Percentiles rank a stretch among this genome's conserved stretches.
Conservation (phyloP, 495 filamentous ascomycete species). For the Tuber magnatum region DNA sequence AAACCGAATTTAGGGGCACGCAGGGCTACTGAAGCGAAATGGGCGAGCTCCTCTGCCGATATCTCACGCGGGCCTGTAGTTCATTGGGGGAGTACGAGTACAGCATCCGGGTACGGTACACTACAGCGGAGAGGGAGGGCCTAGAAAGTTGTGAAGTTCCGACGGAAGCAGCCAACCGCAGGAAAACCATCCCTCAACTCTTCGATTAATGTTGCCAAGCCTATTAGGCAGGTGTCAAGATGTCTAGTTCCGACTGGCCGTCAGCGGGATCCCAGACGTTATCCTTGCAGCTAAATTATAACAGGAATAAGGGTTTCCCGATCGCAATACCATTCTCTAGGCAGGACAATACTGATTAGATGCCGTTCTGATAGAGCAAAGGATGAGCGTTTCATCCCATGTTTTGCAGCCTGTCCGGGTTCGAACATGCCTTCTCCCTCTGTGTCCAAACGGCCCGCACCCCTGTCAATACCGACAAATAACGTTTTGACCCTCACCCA, state of each 20-base stretch:
- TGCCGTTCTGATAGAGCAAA: slow-evolving; percentile 3
- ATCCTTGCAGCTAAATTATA: slow-evolving; percentile 9
- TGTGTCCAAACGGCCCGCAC: slow-evolving; percentile 22
- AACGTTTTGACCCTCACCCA: slow-evolving; percentile 24
- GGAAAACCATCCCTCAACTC: neutral
- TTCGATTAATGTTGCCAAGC: slow-evolving; percentile 6
- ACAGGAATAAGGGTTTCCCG: slow-evolving; percentile 16
- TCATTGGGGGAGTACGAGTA: neutral
- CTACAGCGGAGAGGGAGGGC: neutral
- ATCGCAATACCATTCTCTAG: neutral
- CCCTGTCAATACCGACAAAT: slow-evolving; percentile 10
- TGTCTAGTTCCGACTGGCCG: neutral
- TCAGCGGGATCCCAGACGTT: neutral
- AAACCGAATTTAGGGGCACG: slow-evolving; percentile 20
- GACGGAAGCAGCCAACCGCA: neutral
- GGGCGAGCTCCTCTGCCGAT: slow-evolving; percentile 3
- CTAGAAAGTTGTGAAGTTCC: neutral
- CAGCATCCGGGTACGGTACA: too few species aligned
- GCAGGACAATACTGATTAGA: neutral
- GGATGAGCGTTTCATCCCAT: slow-evolving; percentile 9
- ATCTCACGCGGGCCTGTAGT: neutral
- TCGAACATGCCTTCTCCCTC: slow-evolving; percentile 30
- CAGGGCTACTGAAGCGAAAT: slow-evolving; percentile 16
- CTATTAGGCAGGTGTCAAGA: slow-evolving; percentile 16
- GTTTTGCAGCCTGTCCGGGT: slow-evolving; percentile 23